Evolutionary conservation across 306 rosid species (phyloP).

Genomic region (Rosa chinensis): DNA sequence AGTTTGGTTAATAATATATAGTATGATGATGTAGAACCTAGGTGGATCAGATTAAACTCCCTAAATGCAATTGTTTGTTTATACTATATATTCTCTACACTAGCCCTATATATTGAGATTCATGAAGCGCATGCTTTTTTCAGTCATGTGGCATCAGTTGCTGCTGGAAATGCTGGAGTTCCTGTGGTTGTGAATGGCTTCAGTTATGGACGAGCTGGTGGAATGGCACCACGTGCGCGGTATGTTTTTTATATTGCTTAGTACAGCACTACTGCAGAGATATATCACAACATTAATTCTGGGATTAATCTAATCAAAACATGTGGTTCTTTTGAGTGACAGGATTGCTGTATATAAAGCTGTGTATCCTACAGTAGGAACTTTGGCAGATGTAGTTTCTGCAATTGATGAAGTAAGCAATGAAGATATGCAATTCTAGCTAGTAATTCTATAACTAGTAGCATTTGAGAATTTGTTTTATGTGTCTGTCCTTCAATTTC

Average conservation of each 20-base stretch:
- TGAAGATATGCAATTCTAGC: not conserved
- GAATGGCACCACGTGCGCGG: conserved; percentile 90
- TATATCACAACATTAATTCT: not conserved
- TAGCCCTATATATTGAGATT: not conserved
- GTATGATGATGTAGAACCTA: too few species aligned
- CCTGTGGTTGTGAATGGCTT: conserved; percentile 68
- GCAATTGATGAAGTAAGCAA: conserved; percentile 75
- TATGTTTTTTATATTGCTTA: conserved; percentile 4
- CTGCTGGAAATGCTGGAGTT: conserved; percentile 85
- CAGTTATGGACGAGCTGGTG: conserved; percentile 69
- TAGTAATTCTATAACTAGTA: not conserved
- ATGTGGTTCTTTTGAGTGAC: conserved; percentile 11
- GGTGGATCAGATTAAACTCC: not conserved
- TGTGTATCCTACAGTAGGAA: conserved; percentile 64
- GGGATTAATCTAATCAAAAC: not conserved
- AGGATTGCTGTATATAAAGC: conserved; percentile 93
- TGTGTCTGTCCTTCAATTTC: not conserved
- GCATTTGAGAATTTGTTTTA: not conserved
- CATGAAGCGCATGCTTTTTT: conserved; percentile 5
- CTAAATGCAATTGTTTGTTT: not conserved
- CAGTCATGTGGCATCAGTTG: conserved; percentile 85
- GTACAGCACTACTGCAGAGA: too few species aligned
- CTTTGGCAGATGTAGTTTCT: conserved; percentile 66
- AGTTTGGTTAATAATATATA: not conserved
- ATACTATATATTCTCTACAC: not conserved